Percentiles rank a stretch among this genome's conserved stretches.
These are phyloP conservation scores for Rosa hybrid DNA, from an alignment of 331 rosid genomes.

Conservation along the genomic window DNA sequence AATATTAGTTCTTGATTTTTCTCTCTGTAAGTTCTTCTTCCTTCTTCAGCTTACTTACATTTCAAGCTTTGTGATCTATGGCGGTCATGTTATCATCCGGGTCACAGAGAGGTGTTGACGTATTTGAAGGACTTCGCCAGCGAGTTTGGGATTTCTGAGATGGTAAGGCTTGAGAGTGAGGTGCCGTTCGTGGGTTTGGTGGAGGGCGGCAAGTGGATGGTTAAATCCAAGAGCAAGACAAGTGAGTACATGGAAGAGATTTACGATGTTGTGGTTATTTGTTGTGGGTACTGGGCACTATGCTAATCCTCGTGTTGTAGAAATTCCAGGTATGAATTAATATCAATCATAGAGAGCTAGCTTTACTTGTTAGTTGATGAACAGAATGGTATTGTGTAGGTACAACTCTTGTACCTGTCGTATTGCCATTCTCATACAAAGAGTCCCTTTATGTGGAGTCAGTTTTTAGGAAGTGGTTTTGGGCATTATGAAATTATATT, in stretches of 20 bases:
- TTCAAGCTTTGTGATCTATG: no score
- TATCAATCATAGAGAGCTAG: no score
- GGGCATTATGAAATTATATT: no score
- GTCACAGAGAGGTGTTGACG: slow-evolving; percentile 70
- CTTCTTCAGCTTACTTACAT: no score
- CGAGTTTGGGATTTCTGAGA: slow-evolving; percentile 45
- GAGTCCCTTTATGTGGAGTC: no score
- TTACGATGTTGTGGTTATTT: slow-evolving; percentile 79
- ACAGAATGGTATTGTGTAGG: no score
- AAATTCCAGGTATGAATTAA: slow-evolving; percentile 51
- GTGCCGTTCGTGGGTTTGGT: slow-evolving; percentile 52
- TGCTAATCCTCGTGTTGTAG: slow-evolving; percentile 57
- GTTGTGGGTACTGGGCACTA: slow-evolving; percentile 62
- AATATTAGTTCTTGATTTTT: no score
- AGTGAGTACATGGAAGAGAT: slow-evolving; percentile 35
- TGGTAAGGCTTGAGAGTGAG: slow-evolving; percentile 59
- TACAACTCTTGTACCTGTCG: no score
- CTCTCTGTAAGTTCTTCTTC: no score
- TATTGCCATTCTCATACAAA: no score
- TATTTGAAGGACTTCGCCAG: slow-evolving; percentile 62
- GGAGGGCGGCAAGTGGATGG: slow-evolving; percentile 60
- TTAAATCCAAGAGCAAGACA: slow-evolving; percentile 41
- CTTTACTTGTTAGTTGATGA: no score
- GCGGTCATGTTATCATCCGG: slow-evolving; percentile 30
- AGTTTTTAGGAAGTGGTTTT: no score